Percentiles rank a stretch among this genome's conserved stretches.
Evolutionary conservation across 306 rosid genomes (phyloP).

Genomic region (Vachellia pachyceras): DNA sequence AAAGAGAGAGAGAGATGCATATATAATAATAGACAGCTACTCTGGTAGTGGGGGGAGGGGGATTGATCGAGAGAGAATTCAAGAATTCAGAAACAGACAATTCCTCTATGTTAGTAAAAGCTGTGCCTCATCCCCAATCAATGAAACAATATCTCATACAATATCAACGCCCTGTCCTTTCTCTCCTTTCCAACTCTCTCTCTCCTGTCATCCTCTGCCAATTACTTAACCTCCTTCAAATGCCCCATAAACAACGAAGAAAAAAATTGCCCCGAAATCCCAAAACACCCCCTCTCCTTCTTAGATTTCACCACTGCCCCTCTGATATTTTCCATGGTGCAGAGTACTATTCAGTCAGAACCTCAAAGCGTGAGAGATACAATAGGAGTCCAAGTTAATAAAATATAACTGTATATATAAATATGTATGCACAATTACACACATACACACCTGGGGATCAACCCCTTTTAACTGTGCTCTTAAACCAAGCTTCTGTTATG

Average conservation of each 20-base stretch:
- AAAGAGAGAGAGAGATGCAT: not conserved
- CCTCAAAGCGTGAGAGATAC: conserved; percentile 23
- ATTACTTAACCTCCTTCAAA: conserved; percentile 56
- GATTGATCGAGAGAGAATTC: too few relatives aligned
- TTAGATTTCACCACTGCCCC: conserved; percentile 37
- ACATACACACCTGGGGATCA: conserved; percentile 21
- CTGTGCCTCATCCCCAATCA: conserved; percentile 46
- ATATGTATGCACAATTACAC: not conserved
- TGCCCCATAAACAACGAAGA: too few relatives aligned
- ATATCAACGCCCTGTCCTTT: conserved; percentile 48
- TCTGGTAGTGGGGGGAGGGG: not conserved
- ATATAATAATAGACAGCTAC: too few relatives aligned
- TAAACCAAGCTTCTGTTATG: conserved; percentile 46
- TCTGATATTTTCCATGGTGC: conserved; percentile 37
- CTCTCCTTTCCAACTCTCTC: conserved; percentile 23
- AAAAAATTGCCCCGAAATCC: conserved; percentile 36
- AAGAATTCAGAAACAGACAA: conserved; percentile 37
- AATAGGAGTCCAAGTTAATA: conserved; percentile 38
- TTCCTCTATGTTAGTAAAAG: conserved; percentile 45
- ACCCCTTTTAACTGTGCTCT: conserved; percentile 41
- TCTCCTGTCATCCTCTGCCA: conserved; percentile 39
- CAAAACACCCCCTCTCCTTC: conserved; percentile 43
- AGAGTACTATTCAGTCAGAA: conserved; percentile 47
- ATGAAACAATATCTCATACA: conserved; percentile 48
- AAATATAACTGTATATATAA: not conserved